Conservation (phyloP, 768 basidiomycete genomes). For the Phaffia tasmanica region DNA sequence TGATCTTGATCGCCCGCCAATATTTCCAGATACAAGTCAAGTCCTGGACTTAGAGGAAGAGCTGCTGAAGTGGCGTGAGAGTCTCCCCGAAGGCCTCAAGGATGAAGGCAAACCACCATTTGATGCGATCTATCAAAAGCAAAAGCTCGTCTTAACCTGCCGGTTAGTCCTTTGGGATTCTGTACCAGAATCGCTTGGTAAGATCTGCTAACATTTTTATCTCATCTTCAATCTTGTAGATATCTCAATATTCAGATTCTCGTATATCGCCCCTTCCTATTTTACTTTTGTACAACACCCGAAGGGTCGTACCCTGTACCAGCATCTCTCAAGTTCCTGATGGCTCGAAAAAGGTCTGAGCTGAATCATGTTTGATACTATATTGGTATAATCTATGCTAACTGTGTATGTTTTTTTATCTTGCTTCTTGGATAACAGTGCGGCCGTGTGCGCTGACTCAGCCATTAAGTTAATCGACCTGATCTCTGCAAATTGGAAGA, state of each 20-base stretch:
- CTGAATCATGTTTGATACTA: neutral
- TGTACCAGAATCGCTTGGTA: neutral
- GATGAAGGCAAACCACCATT: neutral
- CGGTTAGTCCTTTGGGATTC: neutral
- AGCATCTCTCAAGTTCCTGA: conserved; percentile 21
- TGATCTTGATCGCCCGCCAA: no score
- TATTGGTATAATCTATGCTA: neutral
- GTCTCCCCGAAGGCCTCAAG: neutral
- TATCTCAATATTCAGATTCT: conserved; percentile 11
- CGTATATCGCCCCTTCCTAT: conserved; percentile 5
- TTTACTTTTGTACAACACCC: conserved; percentile 24
- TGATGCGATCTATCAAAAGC: neutral
- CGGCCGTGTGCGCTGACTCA: conserved; percentile 8
- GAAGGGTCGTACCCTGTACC: conserved; percentile 19
- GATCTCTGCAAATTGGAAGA: conserved; percentile 6
- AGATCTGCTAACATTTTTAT: neutral
- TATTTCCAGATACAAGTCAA: no score
- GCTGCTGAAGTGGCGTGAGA: neutral
- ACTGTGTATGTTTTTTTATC: neutral
- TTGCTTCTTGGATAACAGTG: neutral
- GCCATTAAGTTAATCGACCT: neutral
- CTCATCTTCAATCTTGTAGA: neutral
- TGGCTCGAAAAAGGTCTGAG: conserved; percentile 16
- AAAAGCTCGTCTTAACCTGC: neutral
- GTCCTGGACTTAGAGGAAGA: no score